Evolutionary conservation across 768 basidiomycete genomes (phyloP).

Genomic region (Exidia glandulosa): DNA sequence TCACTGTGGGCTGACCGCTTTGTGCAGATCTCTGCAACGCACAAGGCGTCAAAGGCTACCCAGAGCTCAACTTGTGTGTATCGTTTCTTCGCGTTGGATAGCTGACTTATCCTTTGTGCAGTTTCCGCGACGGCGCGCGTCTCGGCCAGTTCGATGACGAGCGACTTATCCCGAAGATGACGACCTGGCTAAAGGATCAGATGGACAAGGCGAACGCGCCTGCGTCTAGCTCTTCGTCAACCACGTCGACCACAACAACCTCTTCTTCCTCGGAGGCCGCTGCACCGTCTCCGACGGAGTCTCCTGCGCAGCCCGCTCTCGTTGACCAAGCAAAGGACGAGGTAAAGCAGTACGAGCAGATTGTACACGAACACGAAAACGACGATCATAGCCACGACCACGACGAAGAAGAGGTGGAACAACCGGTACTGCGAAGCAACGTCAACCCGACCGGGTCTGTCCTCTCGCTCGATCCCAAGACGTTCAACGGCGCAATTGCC

Average conservation of each 20-base stretch:
- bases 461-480: constrained; percentile 31
- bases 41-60: constrained; percentile 63
- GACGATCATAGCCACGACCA: background rate
- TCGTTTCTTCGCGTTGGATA: background rate
- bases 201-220: background rate
- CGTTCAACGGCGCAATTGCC: constrained; percentile 33
- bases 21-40: constrained; percentile 62
- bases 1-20: background rate
- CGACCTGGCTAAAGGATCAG: background rate
- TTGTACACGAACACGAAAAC: background rate
- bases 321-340: background rate
- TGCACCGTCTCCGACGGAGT: constrained; percentile 9
- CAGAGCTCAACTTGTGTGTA: constrained; percentile 58
- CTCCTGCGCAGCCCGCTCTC: constrained; percentile 23
- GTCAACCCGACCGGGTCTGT: constrained; percentile 32
- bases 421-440: background rate
- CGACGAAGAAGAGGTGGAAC: background rate
- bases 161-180: constrained; percentile 30
- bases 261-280: background rate
- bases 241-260: constrained; percentile 40
- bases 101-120: constrained; percentile 2
- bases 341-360: background rate
- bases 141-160: constrained; percentile 44
- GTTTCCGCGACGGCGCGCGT: constrained; percentile 44
- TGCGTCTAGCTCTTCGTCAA: constrained; percentile 30